Evolutionary conservation across 805 yeast species (phyloP), one percentile per base, ranked within the genome.

Genomic region (Yarrowia osloensis): DNA sequence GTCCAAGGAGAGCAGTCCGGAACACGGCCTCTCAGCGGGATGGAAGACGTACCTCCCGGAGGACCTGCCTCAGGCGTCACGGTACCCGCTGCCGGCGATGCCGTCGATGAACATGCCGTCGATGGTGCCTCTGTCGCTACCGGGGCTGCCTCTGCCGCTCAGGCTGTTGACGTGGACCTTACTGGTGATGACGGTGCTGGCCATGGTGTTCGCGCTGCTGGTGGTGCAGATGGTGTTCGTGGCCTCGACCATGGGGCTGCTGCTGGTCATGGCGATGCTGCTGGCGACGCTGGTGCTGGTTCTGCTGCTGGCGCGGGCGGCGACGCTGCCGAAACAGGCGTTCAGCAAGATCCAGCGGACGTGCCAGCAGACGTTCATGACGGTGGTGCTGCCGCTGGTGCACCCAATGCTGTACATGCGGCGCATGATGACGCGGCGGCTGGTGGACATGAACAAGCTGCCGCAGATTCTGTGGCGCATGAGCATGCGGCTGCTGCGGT

Each of bases 391-490:
- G 13, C 63, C 63, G 21, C 35, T 57, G 49, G 63, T 57, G 63
- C 63, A 57, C 9, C 63, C 63, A 21, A 57, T 57, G 63, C 49
- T 57, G 63, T 57, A 39, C 63, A 57, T 57, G 63, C 35, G 63
- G 19, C 29, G 31, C 19, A 26, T 54, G n/a, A 57, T 57, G 63
- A 40, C 63, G 15, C 47, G 49, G 49, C 26, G 37, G 49, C 37
- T 57, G 63, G 35, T 37, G 49, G 47, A 37, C 26, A 28, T 40
- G 49, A 9, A 40, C 49, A 37, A 40, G 49, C 63, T 57, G 63
- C 49, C 63, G 37, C 47, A 26, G 63, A 39, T 57, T 39, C 63
- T 57, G 63, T 57, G 47, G 47, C 63, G 63, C 37, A 57, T 57
- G 63, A 39, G 49, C 15, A 15, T 57, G 49, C 40, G 37, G 9